Evolutionary conservation across 306 rosid genomes (phyloP), one percentile per base, ranked within the genome.

Genomic region (Luffa acutangula): DNA sequence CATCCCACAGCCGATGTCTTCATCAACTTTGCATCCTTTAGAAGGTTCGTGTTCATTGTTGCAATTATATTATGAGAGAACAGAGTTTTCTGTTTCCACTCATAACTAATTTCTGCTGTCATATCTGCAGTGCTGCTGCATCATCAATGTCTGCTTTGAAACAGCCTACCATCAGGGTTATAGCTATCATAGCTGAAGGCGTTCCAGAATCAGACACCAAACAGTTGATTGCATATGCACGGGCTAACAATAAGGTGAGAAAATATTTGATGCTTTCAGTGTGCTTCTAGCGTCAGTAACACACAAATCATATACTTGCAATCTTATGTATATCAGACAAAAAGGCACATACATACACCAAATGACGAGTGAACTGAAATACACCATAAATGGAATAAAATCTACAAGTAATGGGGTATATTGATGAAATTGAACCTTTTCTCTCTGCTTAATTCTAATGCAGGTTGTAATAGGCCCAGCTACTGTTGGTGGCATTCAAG

Each of bases 1-100:
- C 99, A 96, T 85, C 98, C 99, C 77, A 96, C 97, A 42, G 99
- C 99, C 6, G 99, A 96, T 88, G 96, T 96, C 85, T 93, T 96
- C 84, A 93, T 96, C 93, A 96, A 96, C 85, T 96, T 96, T 81
- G 93, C 99, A 83, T 96, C 99, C 10, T 96, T 86, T 69, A 89
- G 99, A 85, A 96, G 99, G 99, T 93, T 52, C 41, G 87, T 84
- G 66, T 42, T 83, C 37, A 49, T 80, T 76, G 33, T 15, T 33
- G 33, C 76, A n/a, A 63, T 18, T 77, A 51, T 20, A 20, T 77
- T 59, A 42, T 57, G 56, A 17, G 64, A 49, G 63, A 25, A 17
- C 4, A 14, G 2, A 9, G 13, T 8, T 17, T 43, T 58, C 31
- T 58, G 80, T 42, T 42, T 21, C 70, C 42, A 58, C 12, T 58